These are phyloP conservation scores for Sporothrix schenckii DNA, from an alignment of 2,329 filamentous ascomycete species.

Conservation along the genomic window DNA sequence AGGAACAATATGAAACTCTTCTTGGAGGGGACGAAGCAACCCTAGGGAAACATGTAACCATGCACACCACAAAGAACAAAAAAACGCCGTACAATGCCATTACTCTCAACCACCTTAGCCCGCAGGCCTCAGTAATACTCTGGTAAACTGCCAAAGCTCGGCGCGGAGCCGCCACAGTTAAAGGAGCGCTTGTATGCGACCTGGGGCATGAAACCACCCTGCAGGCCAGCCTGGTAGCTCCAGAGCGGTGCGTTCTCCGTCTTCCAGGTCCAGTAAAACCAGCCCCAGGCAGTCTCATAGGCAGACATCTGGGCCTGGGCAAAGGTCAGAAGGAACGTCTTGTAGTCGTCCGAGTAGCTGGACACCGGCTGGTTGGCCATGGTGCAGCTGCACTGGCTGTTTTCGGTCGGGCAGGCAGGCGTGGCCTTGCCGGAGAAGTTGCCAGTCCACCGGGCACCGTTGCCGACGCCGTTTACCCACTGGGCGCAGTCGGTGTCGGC, in stretches of 20 bases:
- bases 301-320: constrained; percentile 94
- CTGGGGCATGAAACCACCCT: constrained; percentile 75
- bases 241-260: constrained; percentile 75
- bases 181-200: constrained; percentile 74
- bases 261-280: constrained; percentile 99
- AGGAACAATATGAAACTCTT: neutral
- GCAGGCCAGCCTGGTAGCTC: constrained; percentile 83
- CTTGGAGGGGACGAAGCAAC: neutral
- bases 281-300: constrained; percentile 92
- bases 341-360: constrained; percentile 73
- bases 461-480: constrained; percentile 85
- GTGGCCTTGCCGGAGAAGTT: constrained; percentile 73
- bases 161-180: constrained; percentile 63
- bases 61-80: neutral
- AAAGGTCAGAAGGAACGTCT: constrained; percentile 83
- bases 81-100: constrained; percentile 6
- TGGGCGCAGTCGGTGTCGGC: constrained; percentile 92
- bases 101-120: neutral
- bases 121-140: constrained; percentile 52
- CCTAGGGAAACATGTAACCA: neutral
- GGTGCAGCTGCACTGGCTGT: constrained; percentile 70
- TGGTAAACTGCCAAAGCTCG: constrained; percentile 55
- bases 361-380: constrained; percentile 73
- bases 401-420: constrained; percentile 72
- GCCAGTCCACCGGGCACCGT: constrained; percentile 89